Evolutionary conservation across 2,329 filamentous ascomycete species (phyloP).

Genomic region (Alternaria burnsii): DNA sequence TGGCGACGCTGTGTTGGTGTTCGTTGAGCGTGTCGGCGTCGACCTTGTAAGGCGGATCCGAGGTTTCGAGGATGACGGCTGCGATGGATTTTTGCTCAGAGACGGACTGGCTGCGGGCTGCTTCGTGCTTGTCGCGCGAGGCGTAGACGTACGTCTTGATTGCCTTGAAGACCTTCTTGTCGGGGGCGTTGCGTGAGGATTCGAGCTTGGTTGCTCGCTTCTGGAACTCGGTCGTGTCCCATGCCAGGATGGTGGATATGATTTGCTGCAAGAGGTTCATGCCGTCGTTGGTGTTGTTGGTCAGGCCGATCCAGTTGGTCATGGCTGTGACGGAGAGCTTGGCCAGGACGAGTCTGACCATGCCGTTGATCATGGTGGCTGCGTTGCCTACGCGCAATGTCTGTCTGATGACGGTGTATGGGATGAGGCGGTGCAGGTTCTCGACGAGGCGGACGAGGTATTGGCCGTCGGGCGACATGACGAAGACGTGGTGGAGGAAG

Average conservation of each 20-base stretch:
- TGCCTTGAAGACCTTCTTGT: slow-evolving; percentile 67
- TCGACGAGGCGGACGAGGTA: slow-evolving; percentile 76
- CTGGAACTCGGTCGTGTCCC: slow-evolving; percentile 76
- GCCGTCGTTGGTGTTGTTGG: slow-evolving; percentile 74
- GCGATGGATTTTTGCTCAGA: slow-evolving; percentile 69
- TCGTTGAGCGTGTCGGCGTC: slow-evolving; percentile 61
- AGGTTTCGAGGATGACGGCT: slow-evolving; percentile 67
- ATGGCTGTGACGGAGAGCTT: slow-evolving; percentile 78
- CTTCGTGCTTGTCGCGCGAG: slow-evolving; percentile 65
- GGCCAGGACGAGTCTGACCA: slow-evolving; percentile 76
- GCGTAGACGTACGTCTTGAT: slow-evolving; percentile 67
- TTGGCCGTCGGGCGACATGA: slow-evolving; percentile 77
- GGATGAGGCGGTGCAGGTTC: slow-evolving; percentile 73
- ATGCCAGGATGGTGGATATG: slow-evolving; percentile 74
- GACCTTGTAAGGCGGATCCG: slow-evolving; percentile 52
- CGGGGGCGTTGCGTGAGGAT: slow-evolving; percentile 65
- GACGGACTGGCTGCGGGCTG: slow-evolving; percentile 65
- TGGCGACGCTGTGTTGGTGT: slow-evolving; percentile 68
- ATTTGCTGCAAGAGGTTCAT: slow-evolving; percentile 84
- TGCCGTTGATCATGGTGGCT: slow-evolving; percentile 80
- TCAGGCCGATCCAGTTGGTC: slow-evolving; percentile 82
- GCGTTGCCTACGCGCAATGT: slow-evolving; percentile 80
- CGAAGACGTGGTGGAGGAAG: slow-evolving; percentile 75
- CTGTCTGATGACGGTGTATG: slow-evolving; percentile 76
- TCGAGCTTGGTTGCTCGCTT: slow-evolving; percentile 72